Evolutionary conservation across 2,329 filamentous ascomycete genomes (phyloP), one percentile per base, ranked within the genome.

Genomic region (Neofusicoccum cordaticola): DNA sequence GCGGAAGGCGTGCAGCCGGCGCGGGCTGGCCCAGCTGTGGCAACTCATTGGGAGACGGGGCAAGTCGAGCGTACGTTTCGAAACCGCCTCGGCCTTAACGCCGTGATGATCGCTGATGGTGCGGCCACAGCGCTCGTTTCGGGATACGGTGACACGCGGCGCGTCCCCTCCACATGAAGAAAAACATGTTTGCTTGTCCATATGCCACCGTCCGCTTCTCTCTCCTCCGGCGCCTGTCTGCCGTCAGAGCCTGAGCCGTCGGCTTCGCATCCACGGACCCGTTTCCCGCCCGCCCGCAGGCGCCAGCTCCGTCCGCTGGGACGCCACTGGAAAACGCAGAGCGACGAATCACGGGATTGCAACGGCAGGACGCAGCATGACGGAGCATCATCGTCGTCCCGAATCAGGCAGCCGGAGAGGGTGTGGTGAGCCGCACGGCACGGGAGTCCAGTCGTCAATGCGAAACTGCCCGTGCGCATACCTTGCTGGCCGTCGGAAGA

Each of bases 71-170:
- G 53, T 44, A 13, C 39, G 53, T 58, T 58, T 58, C 52, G 39
- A 58, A 58, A 45, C 53, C 19, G 13, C 51, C 17, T 56, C 52
- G 52, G 52, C 37, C 52, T 56, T 27, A 44, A 31, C n/a, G 50
- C 34, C 15, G 50, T 56, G 6, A 50, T 31, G 53, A 58, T 45
- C 53, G 39, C 6, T 41, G 37, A 13, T 41, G 19, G 39, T 45
- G 9, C 39, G 53, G 27, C 4, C 27, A 5, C 27, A 31, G 44
- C 53, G 22, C 34, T 27, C 19, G 53, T 44, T 58, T 58, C 53
- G 35, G 35, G 15, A 27, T 45, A 34, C 22, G 22, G 53, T 19
- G 39, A 44, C 39, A 58, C 39, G 52, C 22, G 35, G 13, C 19
- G 19, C 8, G 5, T 19, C 12, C 4, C 15, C 34, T n/a, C 27